phyloP scores from a whole-genome alignment of 202 grass and related monocot species.

The Setaria viridis region DNA sequence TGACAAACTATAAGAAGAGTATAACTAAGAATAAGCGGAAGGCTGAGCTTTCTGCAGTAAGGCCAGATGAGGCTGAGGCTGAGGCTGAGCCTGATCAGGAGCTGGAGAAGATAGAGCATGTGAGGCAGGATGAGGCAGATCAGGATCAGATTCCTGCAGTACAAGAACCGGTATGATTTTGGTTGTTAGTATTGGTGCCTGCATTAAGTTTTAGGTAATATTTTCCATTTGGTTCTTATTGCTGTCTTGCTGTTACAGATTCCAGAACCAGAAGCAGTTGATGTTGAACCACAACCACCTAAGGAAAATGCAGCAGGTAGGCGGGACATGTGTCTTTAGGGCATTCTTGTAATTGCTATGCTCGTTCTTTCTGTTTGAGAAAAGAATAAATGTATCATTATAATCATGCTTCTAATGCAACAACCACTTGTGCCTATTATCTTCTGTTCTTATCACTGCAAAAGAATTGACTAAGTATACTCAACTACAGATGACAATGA shows the following conservation, averaged over 20 bases:
- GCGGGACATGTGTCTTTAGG: conserved; percentile 8
- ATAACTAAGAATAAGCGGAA: conserved; percentile 85
- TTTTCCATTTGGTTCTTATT: conserved; percentile 15
- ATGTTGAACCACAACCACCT: conserved; percentile 45
- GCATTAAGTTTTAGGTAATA: conserved; percentile 28
- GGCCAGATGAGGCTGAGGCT: conserved; percentile 46
- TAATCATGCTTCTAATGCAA: conserved; percentile 33
- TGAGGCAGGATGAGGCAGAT: conserved; percentile 52
- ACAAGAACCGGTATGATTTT: conserved; percentile 61
- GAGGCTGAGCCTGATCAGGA: conserved; percentile 1
- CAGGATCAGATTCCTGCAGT: conserved; percentile 38
- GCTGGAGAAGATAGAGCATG: conserved; percentile 59
- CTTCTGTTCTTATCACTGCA: conserved; percentile 25
- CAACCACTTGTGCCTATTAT: conserved; percentile 4
- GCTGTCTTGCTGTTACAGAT: conserved; percentile 46
- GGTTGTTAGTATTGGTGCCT: background rate
- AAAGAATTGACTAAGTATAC: conserved; percentile 36
- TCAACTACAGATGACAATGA: conserved; percentile 68
- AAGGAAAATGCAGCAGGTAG: conserved; percentile 62
- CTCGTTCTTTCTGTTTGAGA: conserved; percentile 21
- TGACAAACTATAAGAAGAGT: conserved; percentile 84
- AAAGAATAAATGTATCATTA: conserved; percentile 1
- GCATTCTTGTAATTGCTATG: conserved; percentile 22
- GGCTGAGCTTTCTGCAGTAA: conserved; percentile 57
- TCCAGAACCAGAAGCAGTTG: conserved; percentile 58